phyloP scores from a whole-genome alignment of 116 monocot species.

The Cymodocea nodosa region DNA sequence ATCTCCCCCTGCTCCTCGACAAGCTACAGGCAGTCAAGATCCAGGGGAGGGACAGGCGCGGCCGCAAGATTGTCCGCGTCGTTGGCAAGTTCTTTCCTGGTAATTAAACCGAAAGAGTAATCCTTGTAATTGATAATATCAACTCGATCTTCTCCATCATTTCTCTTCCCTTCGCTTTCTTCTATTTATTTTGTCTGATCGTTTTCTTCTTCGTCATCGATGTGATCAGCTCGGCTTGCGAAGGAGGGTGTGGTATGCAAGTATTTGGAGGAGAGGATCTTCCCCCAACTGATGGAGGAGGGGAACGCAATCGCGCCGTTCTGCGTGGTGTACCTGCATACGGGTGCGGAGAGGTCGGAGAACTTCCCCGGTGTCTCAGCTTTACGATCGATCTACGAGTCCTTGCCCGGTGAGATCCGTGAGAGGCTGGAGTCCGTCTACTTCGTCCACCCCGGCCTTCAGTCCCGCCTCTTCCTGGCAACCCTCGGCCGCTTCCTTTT shows the following conservation, averaged over 20 bases:
- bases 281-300: constrained; percentile 18
- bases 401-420: constrained; percentile 29
- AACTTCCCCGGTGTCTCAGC: constrained; percentile 71
- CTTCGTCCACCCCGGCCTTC: constrained; percentile 89
- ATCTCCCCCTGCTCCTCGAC: constrained; percentile 7
- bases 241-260: constrained; percentile 33
- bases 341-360: constrained; percentile 38
- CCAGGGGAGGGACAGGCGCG: constrained; percentile 23
- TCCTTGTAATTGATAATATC: not conserved
- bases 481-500: constrained; percentile 89
- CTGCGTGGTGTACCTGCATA: constrained; percentile 67
- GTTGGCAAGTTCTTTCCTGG: constrained; percentile 26
- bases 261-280: constrained; percentile 47
- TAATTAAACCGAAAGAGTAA: not conserved
- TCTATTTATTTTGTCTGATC: not conserved
- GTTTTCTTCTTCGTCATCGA: not conserved
- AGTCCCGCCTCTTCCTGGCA: constrained; percentile 85
- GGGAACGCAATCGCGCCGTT: constrained; percentile 20
- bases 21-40: constrained; percentile 7
- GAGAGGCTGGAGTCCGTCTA: constrained; percentile 49
- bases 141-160: too few species aligned
- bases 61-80: constrained; percentile 20
- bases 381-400: constrained; percentile 58
- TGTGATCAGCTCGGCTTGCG: constrained; percentile 25
- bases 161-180: not conserved